These are phyloP conservation scores for Maudiozyma pseudohumilis DNA, from an alignment of 805 yeast species.

Conservation along the genomic window DNA sequence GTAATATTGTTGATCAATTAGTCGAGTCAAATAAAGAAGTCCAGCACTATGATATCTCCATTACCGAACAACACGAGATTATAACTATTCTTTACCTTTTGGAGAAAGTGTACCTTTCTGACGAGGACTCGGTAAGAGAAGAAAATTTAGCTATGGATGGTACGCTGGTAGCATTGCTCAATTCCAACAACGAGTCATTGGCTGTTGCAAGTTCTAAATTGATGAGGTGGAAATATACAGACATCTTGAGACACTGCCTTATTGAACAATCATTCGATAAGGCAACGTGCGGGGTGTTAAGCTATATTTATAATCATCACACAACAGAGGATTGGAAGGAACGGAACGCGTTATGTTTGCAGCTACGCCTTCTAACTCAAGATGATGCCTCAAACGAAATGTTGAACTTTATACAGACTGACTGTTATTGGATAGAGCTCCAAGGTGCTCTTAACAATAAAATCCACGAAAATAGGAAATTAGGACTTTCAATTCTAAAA, in stretches of 20 bases:
- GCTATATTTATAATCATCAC: slow-evolving; percentile 27
- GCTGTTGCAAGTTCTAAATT: slow-evolving; percentile 12
- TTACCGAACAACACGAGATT: slow-evolving; percentile 7
- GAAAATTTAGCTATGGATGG: slow-evolving; percentile 8
- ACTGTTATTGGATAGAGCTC: slow-evolving; percentile 45
- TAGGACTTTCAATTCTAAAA: slow-evolving; percentile 54
- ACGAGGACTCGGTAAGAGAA: slow-evolving; percentile 7
- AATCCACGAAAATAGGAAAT: slow-evolving; percentile 61
- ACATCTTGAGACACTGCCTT: slow-evolving; percentile 21
- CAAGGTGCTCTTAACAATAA: slow-evolving; percentile 46
- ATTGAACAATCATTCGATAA: slow-evolving; percentile 15
- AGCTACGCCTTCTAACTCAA: slow-evolving; percentile 44
- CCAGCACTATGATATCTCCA: background rate
- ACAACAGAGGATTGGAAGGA: slow-evolving; percentile 23
- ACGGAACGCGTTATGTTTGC: slow-evolving; percentile 40
- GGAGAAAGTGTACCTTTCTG: slow-evolving; percentile 30
- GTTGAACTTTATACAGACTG: slow-evolving; percentile 10
- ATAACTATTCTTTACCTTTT: slow-evolving; percentile 28
- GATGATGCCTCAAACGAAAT: slow-evolving; percentile 4
- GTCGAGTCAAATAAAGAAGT: background rate
- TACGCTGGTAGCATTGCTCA: slow-evolving; percentile 13
- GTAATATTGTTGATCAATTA: slow-evolving; percentile 1
- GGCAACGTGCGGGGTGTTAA: slow-evolving; percentile 40
- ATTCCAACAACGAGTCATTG: slow-evolving; percentile 13
- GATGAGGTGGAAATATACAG: slow-evolving; percentile 45